A percentile compares a stretch with the other conserved stretches of the same genome.
These are phyloP conservation scores for Nicotiana paniculata DNA, from an alignment of 257 asterid genomes.

Conservation along the genomic window DNA sequence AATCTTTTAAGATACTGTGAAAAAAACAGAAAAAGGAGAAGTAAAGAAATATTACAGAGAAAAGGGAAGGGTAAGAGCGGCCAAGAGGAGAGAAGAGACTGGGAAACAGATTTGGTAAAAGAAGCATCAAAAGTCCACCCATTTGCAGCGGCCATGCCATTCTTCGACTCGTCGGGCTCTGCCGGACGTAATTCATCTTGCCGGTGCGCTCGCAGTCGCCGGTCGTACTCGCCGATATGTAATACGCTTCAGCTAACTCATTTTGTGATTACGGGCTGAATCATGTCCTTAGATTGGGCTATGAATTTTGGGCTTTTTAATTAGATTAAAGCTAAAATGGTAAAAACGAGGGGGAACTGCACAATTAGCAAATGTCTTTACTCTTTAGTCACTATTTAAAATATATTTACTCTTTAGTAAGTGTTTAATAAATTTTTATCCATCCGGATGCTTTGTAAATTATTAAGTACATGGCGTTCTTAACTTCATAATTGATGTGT, in stretches of 20 bases:
- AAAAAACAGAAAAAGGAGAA: background rate
- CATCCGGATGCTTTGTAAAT: too few species aligned
- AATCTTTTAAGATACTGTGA: background rate
- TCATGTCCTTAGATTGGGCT: background rate
- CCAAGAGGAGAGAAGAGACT: conserved; percentile 26
- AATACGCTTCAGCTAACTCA: background rate
- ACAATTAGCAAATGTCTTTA: too few species aligned
- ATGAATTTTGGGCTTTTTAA: background rate
- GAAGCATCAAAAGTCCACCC: conserved; percentile 23
- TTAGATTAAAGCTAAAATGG: too few species aligned
- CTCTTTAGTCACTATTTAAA: too few species aligned
- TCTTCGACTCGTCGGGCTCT: background rate
- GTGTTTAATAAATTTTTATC: too few species aligned
- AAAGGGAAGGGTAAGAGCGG: conserved; percentile 29
- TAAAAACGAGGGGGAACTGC: too few species aligned
- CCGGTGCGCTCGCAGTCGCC: background rate
- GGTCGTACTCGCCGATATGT: background rate
- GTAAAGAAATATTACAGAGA: conserved; percentile 25
- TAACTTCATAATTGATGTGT: too few species aligned
- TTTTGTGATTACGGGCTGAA: background rate
- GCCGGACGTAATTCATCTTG: background rate
- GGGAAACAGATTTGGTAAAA: conserved; percentile 29
- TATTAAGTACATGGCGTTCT: too few species aligned
- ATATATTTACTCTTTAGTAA: too few species aligned
- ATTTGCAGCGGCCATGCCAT: conserved; percentile 10